phyloP scores from a whole-genome alignment of 139 green algal genomes.

The Chlamydomonas sphaeroides region DNA sequence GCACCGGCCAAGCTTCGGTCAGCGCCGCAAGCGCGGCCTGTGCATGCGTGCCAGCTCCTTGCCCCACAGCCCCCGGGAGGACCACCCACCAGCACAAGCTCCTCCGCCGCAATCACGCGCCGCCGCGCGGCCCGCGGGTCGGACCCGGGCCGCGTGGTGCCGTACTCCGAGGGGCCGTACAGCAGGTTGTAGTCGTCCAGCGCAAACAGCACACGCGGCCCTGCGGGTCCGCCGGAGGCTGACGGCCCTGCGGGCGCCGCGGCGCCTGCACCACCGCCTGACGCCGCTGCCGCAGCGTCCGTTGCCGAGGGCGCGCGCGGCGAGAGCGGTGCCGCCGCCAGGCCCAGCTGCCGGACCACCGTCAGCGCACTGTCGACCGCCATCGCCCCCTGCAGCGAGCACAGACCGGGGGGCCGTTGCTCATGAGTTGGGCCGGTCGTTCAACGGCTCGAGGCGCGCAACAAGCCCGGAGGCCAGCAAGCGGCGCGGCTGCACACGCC shows the following conservation, averaged over 20 bases:
- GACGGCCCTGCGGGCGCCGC: not conserved
- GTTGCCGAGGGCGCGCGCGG: too few relatives aligned
- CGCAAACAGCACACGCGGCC: slow-evolving; percentile 58
- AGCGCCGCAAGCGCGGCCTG: too few relatives aligned
- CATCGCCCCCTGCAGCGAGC: slow-evolving; percentile 31
- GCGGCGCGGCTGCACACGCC: too few relatives aligned
- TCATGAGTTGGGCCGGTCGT: too few relatives aligned
- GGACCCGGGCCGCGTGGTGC: not conserved
- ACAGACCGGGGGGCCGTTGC: too few relatives aligned
- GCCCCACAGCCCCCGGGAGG: too few relatives aligned
- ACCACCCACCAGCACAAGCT: slow-evolving; percentile 65
- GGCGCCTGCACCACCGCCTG: not conserved
- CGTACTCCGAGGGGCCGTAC: slow-evolving; percentile 66
- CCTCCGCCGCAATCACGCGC: slow-evolving; percentile 39
- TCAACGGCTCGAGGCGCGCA: too few relatives aligned
- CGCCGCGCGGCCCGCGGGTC: not conserved
- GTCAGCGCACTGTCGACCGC: slow-evolving; percentile 51
- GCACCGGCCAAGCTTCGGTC: too few relatives aligned
- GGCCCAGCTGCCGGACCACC: slow-evolving; percentile 46
- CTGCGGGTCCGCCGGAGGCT: not conserved
- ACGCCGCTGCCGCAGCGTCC: not conserved
- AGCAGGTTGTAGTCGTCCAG: slow-evolving; percentile 80
- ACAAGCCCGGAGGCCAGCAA: too few relatives aligned
- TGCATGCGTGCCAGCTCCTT: too few relatives aligned
- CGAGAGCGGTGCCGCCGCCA: not conserved